Percentiles rank a stretch among this genome's conserved stretches.
Evolutionary conservation across 768 basidiomycete species (phyloP).

Genomic region (Scleroderma bovista): DNA sequence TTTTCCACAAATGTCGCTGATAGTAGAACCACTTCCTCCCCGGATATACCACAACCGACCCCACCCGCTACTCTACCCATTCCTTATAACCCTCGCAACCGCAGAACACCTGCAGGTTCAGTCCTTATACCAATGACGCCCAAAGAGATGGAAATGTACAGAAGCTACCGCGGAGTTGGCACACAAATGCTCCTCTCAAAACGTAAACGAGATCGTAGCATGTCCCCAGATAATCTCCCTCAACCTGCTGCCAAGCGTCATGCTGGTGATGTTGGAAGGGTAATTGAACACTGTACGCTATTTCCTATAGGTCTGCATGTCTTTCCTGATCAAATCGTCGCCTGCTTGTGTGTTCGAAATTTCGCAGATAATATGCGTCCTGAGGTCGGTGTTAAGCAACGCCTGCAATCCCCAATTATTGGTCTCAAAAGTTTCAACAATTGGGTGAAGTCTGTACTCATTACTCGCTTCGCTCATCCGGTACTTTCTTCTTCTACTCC

Average conservation of each 20-base stretch:
- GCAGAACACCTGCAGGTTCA: conserved; percentile 54
- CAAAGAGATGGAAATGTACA: conserved; percentile 57
- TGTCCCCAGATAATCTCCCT: conserved; percentile 34
- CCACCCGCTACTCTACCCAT: conserved; percentile 29
- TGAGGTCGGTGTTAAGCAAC: conserved; percentile 81
- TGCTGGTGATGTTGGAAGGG: conserved; percentile 65
- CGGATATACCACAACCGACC: conserved; percentile 26
- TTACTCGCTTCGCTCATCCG: conserved; percentile 82
- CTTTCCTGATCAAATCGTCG: conserved; percentile 2
- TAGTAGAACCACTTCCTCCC: conserved; percentile 29
- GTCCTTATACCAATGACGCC: conserved; percentile 62
- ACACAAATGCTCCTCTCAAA: conserved; percentile 44
- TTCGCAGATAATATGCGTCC: conserved; percentile 83
- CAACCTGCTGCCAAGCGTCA: conserved; percentile 44
- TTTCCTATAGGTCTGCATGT: background rate
- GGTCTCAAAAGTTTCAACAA: conserved; percentile 98
- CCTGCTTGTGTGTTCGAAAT: conserved; percentile 1
- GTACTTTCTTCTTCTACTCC: conserved; percentile 42
- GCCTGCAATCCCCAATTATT: conserved; percentile 88
- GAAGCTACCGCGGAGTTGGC: conserved; percentile 51
- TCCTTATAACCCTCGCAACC: conserved; percentile 61
- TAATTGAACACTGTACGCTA: conserved; percentile 74
- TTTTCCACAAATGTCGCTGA: conserved; percentile 18
- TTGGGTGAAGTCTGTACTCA: conserved; percentile 98
- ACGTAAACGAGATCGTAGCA: conserved; percentile 44